phyloP scores from a whole-genome alignment of 129 eudicot species.

The Oenanthe sinensis region DNA sequence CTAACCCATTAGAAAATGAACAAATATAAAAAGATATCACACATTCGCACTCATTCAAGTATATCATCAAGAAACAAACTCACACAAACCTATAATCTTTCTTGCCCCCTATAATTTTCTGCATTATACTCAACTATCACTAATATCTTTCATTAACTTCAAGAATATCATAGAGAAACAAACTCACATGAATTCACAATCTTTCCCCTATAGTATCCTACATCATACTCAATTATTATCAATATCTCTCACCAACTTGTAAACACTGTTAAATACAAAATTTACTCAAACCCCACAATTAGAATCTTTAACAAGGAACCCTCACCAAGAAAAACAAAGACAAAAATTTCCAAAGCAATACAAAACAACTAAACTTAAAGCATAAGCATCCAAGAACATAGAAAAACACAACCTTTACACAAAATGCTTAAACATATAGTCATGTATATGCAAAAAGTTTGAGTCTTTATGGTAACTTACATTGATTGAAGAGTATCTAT shows the following conservation, averaged over 20 bases:
- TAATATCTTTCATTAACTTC: neutral
- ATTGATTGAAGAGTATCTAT: slow-evolving; percentile 17
- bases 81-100: neutral
- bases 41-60: neutral
- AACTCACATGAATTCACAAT: neutral
- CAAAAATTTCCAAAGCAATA: neutral
- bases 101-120: neutral
- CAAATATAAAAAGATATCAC: neutral
- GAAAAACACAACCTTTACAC: neutral
- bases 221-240: neutral
- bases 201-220: neutral
- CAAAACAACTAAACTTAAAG: too few species aligned
- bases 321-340: neutral
- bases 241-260: neutral
- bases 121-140: neutral
- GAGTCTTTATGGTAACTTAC: slow-evolving; percentile 7
- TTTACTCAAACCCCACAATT: neutral
- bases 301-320: neutral
- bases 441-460: neutral
- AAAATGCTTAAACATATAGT: neutral
- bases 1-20: neutral
- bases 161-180: neutral
- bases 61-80: neutral
- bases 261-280: neutral
- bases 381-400: neutral